Evolutionary conservation across 2,329 filamentous ascomycete genomes (phyloP), one percentile per base, ranked within the genome.

Genomic region (Aspergillus quadricinctus): DNA sequence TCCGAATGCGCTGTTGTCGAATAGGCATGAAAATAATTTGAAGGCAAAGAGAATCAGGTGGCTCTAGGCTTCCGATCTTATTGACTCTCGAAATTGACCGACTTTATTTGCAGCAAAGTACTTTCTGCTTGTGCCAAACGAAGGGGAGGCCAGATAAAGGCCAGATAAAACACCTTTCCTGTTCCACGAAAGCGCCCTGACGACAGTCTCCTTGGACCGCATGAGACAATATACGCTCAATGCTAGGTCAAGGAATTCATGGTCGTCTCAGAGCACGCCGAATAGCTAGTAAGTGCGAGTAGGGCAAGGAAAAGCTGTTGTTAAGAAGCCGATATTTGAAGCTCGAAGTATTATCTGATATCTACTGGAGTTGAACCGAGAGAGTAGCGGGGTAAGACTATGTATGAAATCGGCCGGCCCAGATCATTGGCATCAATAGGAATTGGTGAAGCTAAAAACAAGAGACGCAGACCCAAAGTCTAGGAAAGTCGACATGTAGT

Each of bases 41-140:
- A 29, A 35, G n/a, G 48, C 6, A 25, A 52, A n/a, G 43, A 27
- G 37, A 21, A 28, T n/a, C 5, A 17, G 23, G 19, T n/a, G 48
- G 17, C 37, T 23, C 49, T 7, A 27, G 29, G 29, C 48, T 48
- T 31, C 37, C 25, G 35, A 14, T 19, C 19, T 41, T 53, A 19
- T 21, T 9, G 23, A 48, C 35, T 40, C 52, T 55, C 9, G 48
- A 31, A 46, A 43, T 49, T 29, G 41, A 31, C 37, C 41, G 46
- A 28, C 49, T 48, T 45, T 51, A 52, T 50, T 43, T 51, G 43
- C 48, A 54, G 48, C 49, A 17, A 55, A 46, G 27, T 41, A 31
- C 48, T 35, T 28, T 53, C 48, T 28, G 37, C 49, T 37, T 49
- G 45, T 54, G 57, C 55, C 53, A 57, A 57, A 28, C 41, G 46